Evolutionary conservation across 2,329 filamentous ascomycete genomes (phyloP).

Genomic region (Periconia digitata): DNA sequence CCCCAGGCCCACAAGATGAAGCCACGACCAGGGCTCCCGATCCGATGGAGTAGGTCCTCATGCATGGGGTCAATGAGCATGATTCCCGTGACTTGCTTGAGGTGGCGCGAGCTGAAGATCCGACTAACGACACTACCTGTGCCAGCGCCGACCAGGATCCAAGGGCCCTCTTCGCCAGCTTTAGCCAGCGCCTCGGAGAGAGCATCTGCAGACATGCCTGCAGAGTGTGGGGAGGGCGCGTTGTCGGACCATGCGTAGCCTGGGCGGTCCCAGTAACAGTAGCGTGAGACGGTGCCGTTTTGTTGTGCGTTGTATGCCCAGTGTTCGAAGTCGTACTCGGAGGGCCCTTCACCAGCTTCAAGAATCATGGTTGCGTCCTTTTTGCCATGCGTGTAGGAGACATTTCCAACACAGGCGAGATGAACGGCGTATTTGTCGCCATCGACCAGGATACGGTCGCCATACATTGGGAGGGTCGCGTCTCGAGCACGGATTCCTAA

Average conservation of each 20-base stretch:
- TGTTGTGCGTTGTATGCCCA: slow-evolving; percentile 75
- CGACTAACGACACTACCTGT: slow-evolving; percentile 86
- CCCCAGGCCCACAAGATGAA: slow-evolving; percentile 87
- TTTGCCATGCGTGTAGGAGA: slow-evolving; percentile 56
- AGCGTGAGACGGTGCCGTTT: slow-evolving; percentile 81
- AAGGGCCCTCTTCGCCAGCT: slow-evolving; percentile 82
- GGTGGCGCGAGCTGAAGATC: slow-evolving; percentile 85
- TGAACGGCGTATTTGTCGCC: slow-evolving; percentile 84
- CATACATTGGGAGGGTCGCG: slow-evolving; percentile 70
- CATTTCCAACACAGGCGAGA: slow-evolving; percentile 78
- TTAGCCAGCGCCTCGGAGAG: slow-evolving; percentile 82
- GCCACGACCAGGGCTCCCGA: slow-evolving; percentile 69
- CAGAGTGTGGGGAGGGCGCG: slow-evolving; percentile 88
- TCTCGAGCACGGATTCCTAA: slow-evolving; percentile 81
- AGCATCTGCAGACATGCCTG: slow-evolving; percentile 87
- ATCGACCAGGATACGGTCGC: slow-evolving; percentile 78
- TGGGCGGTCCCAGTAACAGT: slow-evolving; percentile 94
- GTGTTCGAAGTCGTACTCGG: slow-evolving; percentile 76
- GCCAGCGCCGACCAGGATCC: slow-evolving; percentile 83
- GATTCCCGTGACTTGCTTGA: slow-evolving; percentile 72
- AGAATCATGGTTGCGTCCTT: slow-evolving; percentile 78
- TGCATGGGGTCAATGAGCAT: slow-evolving; percentile 87
- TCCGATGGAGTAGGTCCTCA: slow-evolving; percentile 74
- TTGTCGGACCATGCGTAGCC: slow-evolving; percentile 89
- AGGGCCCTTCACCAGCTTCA: slow-evolving; percentile 78